Base-by-base conservation (phyloP, 495 filamentous ascomycete genomes). In the Diplogelasinospora grovesii region DNA sequence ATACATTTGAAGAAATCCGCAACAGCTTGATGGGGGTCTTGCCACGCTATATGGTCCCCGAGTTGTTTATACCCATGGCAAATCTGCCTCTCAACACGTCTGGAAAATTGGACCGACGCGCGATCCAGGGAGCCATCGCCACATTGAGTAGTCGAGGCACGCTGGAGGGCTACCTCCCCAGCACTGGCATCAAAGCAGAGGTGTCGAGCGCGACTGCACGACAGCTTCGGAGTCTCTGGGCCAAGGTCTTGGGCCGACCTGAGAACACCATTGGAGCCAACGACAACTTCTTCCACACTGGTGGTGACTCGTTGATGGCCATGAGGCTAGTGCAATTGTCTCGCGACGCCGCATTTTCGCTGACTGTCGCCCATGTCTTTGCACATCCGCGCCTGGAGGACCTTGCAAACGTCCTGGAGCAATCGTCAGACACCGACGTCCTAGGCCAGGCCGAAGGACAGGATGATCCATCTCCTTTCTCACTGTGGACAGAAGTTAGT, bases 41-140 rank as follows among this genome's bases (percentile, higher is more conserved):
- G 38, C 30, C 10, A 13, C 53, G 0, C 35, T 78, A 78, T 45
- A 82, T 82, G 76, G 61, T 80, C 3, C 78, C 75, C 2, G 45
- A 60, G 1, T 36, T 75, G 11, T 78, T 71, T 54, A 28, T 80
- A 2, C 68, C 66, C 20, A 59, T 78, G 3, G 55, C 69, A 23
- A 43, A 55, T 6, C 57, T 81, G 38, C 77, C 78, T 0, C 45
- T 74, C 7, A 64, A 70, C 0, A 59, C 61, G 2, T 77, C 71
- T 3, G 69, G 70, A 3, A 81, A 82, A 49, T 49, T 74, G 11
- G 69, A 81, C 43, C 52, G 54, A 15, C 45, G 40, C 1, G n/a
- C n/a, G n/a, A n/a, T n/a, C n/a, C n/a, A n/a, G n/a, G n/a, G n/a
- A n/a, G n/a, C n/a, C n/a, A n/a, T n/a, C n/a, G n/a, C n/a, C n/a